Percentiles rank a stretch among this genome's conserved stretches.
These are phyloP conservation scores for Plantago ovata DNA, from an alignment of 257 asterid species.

Conservation along the genomic window DNA sequence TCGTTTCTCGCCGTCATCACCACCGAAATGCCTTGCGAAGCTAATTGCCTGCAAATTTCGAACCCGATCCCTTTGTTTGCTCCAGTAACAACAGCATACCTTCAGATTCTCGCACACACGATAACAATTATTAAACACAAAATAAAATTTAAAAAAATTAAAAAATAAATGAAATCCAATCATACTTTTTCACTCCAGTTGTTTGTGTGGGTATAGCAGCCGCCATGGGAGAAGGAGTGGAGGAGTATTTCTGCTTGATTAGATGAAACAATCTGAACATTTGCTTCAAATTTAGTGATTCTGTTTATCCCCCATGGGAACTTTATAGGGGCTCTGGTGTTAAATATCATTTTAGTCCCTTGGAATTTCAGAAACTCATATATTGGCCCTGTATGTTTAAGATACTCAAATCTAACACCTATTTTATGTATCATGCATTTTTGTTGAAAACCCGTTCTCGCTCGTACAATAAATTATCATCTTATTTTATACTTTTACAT, in stretches of 20 bases:
- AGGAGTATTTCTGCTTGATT: conserved; percentile 9
- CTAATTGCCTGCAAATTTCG: conserved; percentile 49
- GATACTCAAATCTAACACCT: no score
- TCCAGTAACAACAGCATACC: conserved; percentile 49
- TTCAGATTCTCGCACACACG: background rate
- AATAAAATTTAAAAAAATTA: no score
- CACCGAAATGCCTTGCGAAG: conserved; percentile 41
- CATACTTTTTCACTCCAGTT: conserved; percentile 20
- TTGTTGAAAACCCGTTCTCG: no score
- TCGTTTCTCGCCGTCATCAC: conserved; percentile 48
- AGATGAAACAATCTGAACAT: conserved; percentile 6
- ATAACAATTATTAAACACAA: background rate
- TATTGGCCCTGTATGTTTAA: no score
- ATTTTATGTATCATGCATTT: no score
- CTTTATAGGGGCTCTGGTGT: background rate
- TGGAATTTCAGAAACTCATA: background rate
- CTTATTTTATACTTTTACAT: no score
- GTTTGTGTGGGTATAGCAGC: conserved; percentile 10
- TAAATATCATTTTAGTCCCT: background rate
- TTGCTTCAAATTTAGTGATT: background rate
- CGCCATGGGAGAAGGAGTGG: conserved; percentile 24
- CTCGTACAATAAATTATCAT: no score
- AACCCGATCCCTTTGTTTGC: conserved; percentile 54
- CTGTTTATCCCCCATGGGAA: background rate
- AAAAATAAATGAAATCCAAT: background rate